These are phyloP conservation scores for Davidsoniella eucalypti DNA, from an alignment of 2,329 filamentous ascomycete species.

Conservation along the genomic window DNA sequence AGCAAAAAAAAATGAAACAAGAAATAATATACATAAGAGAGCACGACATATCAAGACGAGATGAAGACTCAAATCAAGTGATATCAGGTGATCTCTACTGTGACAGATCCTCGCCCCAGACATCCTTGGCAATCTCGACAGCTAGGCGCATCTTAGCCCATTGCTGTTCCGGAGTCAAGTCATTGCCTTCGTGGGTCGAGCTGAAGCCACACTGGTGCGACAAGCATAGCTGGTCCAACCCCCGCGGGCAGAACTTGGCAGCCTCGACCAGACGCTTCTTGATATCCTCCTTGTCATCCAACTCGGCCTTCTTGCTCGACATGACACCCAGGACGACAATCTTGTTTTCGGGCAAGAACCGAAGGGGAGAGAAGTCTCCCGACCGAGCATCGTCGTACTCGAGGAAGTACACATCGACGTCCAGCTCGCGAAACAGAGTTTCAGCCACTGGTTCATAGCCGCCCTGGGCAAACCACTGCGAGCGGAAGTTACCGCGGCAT, in stretches of 20 bases:
- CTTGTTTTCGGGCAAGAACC: constrained; percentile 39
- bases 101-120: constrained; percentile 31
- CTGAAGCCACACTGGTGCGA: constrained; percentile 52
- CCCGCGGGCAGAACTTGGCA: constrained; percentile 49
- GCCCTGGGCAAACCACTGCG: constrained; percentile 46
- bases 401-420: constrained; percentile 46
- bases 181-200: constrained; percentile 47
- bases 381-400: constrained; percentile 43
- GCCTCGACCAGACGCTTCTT: constrained; percentile 37
- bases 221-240: constrained; percentile 47
- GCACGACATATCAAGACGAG: not conserved
- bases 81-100: not conserved
- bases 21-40: not conserved
- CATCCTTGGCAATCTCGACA: constrained; percentile 44
- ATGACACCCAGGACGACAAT: constrained; percentile 46
- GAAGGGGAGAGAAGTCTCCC: constrained; percentile 45
- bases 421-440: constrained; percentile 41
- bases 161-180: constrained; percentile 54
- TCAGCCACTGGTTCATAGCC: constrained; percentile 46
- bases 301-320: constrained; percentile 40
- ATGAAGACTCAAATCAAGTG: not conserved
- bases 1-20: not conserved
- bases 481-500: constrained; percentile 40
- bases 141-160: constrained; percentile 54
- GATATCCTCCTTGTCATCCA: constrained; percentile 39